Evolutionary conservation across 208 protist genomes (phyloP), one percentile per base, ranked within the genome.

Genomic region (Trypanosoma lewisi): DNA sequence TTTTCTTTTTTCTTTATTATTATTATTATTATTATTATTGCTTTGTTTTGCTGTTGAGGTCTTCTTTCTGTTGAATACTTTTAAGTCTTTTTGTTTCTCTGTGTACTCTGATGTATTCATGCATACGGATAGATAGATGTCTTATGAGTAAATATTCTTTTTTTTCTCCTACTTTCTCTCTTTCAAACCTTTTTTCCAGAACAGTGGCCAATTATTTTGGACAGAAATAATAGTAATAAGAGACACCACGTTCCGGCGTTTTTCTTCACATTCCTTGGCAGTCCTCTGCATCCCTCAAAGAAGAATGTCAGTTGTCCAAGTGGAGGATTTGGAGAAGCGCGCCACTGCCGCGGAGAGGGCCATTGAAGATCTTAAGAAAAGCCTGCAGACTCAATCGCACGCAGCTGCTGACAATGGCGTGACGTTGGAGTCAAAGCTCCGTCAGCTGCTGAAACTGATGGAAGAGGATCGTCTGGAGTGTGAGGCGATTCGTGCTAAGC

Each of bases 401-500:
- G 54, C 42, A 14, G 27, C 36, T 12, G 54, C 41, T 34, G 57
- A 47, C 34, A 54, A 45, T 31, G 41, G 65, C 21, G 66, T 34
- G 0, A 56, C 48, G 25, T 47, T 89, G 12, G 80, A 77, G 58
- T 36, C 44, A 4, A 62, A 71, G 12, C 75, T 94, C 21, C 75
- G 75, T 11, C 69, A 84, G 51, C 73, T 94, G 49, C 70, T 87
- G 56, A 60, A 76, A 37, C 70, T 83, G 11, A 68, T 94, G 73
- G 31, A 80, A 27, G 81, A 82, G 52, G 88, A 94, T 62, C 78
- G 81, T 7, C 73, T 78, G 12, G 89, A 95, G 76, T 89, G 77
- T 54, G 89, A 95, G 54, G 75, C 65, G 27, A 87, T 93, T 50
- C 76, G 85, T 9, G 81, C 83, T 2, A 73, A 91, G 65, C 81